Conservation (phyloP, 306 rosid genomes). For the Cucurbita pepo region DNA sequence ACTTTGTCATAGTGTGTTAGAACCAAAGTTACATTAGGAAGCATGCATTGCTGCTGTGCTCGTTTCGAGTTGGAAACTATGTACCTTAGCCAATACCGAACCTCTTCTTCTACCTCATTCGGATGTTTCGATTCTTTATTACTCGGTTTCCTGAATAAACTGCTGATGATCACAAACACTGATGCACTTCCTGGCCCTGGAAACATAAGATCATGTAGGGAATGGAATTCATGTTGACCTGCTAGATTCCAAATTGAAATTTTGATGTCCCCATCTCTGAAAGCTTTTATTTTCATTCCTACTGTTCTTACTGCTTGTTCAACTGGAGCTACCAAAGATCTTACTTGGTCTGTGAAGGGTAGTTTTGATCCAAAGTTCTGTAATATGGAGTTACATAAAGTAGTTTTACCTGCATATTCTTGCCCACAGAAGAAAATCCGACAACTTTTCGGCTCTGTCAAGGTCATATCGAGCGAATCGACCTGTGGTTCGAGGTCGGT, state of each 20-base stretch:
- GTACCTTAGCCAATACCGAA: conserved; percentile 92
- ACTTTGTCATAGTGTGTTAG: conserved; percentile 77
- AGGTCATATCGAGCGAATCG: conserved; percentile 79
- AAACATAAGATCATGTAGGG: conserved; percentile 94
- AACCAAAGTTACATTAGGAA: conserved; percentile 73
- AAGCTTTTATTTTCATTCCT: conserved; percentile 74
- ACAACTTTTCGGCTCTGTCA: conserved; percentile 75
- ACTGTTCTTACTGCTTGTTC: conserved; percentile 64
- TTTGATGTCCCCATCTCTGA: conserved; percentile 65
- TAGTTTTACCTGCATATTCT: conserved; percentile 78
- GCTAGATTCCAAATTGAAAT: conserved; percentile 89
- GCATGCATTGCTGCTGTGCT: conserved; percentile 73
- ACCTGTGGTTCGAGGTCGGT: conserved; percentile 75
- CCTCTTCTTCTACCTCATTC: conserved; percentile 75
- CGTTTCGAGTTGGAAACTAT: conserved; percentile 76
- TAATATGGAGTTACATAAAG: conserved; percentile 64
- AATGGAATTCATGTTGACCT: conserved; percentile 77
- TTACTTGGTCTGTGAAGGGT: conserved; percentile 71
- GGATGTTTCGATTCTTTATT: conserved; percentile 62
- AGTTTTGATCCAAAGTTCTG: conserved; percentile 54
- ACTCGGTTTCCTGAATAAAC: conserved; percentile 63
- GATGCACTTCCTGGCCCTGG: conserved; percentile 93
- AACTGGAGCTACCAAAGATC: conserved; percentile 67
- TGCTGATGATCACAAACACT: conserved; percentile 47
- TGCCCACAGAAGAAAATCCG: conserved; percentile 89